Evolutionary conservation across 805 yeast genomes (phyloP).

Genomic region (Lipomyces chichibuensis): DNA sequence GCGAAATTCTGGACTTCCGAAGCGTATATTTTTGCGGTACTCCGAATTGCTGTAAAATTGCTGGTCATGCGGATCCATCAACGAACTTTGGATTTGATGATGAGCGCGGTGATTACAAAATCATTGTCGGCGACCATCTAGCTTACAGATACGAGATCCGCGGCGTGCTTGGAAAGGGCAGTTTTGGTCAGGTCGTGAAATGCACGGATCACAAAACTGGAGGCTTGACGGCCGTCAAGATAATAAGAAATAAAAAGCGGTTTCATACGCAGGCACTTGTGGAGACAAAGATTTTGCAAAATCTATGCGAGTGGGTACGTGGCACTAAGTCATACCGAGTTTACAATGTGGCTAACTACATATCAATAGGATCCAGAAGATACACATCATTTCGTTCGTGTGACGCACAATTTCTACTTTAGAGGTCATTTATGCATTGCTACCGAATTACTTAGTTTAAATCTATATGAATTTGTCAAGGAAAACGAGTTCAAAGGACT

Average conservation of each 20-base stretch:
- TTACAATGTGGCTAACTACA: not conserved
- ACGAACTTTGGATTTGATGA: slow-evolving; percentile 76
- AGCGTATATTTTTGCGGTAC: slow-evolving; percentile 57
- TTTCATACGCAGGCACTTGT: slow-evolving; percentile 78
- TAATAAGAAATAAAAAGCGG: slow-evolving; percentile 70
- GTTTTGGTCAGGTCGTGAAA: slow-evolving; percentile 77
- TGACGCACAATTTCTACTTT: slow-evolving; percentile 72
- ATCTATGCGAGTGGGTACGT: slow-evolving; percentile 46
- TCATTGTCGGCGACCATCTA: slow-evolving; percentile 66
- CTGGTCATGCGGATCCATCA: slow-evolving; percentile 37
- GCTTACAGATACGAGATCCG: slow-evolving; percentile 71
- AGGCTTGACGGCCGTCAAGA: slow-evolving; percentile 68
- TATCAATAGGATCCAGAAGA: slow-evolving; percentile 40
- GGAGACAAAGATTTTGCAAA: slow-evolving; percentile 69
- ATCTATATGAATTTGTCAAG: slow-evolving; percentile 60
- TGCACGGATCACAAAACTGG: slow-evolving; percentile 68
- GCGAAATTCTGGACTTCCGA: slow-evolving; percentile 58
- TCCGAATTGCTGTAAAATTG: slow-evolving; percentile 35
- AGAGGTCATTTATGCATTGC: slow-evolving; percentile 81
- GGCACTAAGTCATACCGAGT: not conserved
- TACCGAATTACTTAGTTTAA: slow-evolving; percentile 71
- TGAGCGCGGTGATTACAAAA: slow-evolving; percentile 60
- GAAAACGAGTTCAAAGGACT: slow-evolving; percentile 46
- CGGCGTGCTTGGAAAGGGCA: slow-evolving; percentile 68
- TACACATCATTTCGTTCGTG: slow-evolving; percentile 52